A percentile compares a stretch with the other conserved stretches of the same genome.
phyloP scores from a whole-genome alignment of 305 asterid genomes.

The Fraxinus sp. region DNA sequence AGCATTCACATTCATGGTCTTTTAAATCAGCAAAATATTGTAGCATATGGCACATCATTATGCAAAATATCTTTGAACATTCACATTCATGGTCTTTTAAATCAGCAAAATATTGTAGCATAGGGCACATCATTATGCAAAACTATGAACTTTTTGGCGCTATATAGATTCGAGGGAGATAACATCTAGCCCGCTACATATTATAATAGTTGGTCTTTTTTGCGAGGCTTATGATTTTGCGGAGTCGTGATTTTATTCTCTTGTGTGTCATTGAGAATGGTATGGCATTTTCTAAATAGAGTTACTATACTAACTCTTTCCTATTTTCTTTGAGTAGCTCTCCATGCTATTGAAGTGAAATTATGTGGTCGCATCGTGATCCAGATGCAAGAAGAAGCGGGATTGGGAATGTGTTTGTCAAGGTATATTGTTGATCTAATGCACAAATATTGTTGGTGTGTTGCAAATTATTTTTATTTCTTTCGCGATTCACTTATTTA shows the following conservation, averaged over 20 bases:
- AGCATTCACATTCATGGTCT: not conserved
- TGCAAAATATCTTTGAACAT: not conserved
- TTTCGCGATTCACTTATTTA: constrained; percentile 16
- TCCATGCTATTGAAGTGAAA: constrained; percentile 60
- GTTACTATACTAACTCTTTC: not conserved
- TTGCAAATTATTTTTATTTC: not conserved
- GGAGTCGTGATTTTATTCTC: too few species aligned
- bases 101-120: too few species aligned
- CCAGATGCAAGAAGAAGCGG: constrained; percentile 78
- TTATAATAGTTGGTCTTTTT: too few species aligned
- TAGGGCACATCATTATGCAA: too few species aligned
- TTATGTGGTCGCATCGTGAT: constrained; percentile 85
- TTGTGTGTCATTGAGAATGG: not conserved
- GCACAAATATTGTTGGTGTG: not conserved
- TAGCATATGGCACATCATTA: not conserved
- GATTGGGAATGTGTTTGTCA: constrained; percentile 79
- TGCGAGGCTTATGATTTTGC: too few species aligned
- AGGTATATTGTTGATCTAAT: constrained; percentile 43
- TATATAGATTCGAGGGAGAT: too few species aligned
- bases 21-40: not conserved
- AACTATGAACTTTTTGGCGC: too few species aligned
- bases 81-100: too few species aligned
- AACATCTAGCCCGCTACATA: too few species aligned
- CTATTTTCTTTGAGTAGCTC: constrained; percentile 37
- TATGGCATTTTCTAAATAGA: not conserved